Base-by-base conservation (phyloP, 192 early-diverging fungal genomes). In the Coemansia sp. region DNA sequence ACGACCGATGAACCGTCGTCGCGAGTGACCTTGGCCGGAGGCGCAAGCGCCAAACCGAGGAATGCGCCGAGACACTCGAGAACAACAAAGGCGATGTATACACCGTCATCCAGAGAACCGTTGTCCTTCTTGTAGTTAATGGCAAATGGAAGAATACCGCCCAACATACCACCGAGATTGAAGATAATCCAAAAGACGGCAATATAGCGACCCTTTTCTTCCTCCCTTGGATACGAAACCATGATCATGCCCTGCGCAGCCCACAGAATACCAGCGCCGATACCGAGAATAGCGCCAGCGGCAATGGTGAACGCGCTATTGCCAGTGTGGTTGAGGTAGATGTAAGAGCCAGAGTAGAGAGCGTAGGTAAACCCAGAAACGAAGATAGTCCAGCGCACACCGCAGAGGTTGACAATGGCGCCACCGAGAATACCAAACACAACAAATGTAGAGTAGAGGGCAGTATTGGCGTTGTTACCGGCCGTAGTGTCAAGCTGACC, bases 171-270 rank as follows among this genome's bases (percentile, higher is more conserved):
- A 63, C 95, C 95, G 72, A 90, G 78, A 71, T 93, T 93, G 87
- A 94, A 96, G 62, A 95, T 90, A 67, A 89, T 86, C 95, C 95
- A 96, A 87, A 96, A 96, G 39, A 90, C 84, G 24, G 89, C 89
- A 60, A 96, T 93, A 79, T 86, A 93, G 67, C 85, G 88, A 43
- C 92, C 93, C 85, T 94, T 94, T 49, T 92, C 86, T n/a, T 88
- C 73, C 71, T 95, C 93, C 18, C 80, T 79, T 34, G 95, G 93
- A 76, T 96, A 95, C 62, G 95, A 90, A 73, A 93, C 86, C 90
- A 94, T 92, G 71, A 96, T 93, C 78, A 90, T 88, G 40, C 93
- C 89, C 70, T 93, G 91, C 13, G 91, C 90, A 5, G 92, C 90
- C 87, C 89, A 89, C 60, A 93, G 78, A 70, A 95, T 88, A 64